phyloP scores from a whole-genome alignment of 2,329 filamentous ascomycete genomes.

The Apiospora arundinis region DNA sequence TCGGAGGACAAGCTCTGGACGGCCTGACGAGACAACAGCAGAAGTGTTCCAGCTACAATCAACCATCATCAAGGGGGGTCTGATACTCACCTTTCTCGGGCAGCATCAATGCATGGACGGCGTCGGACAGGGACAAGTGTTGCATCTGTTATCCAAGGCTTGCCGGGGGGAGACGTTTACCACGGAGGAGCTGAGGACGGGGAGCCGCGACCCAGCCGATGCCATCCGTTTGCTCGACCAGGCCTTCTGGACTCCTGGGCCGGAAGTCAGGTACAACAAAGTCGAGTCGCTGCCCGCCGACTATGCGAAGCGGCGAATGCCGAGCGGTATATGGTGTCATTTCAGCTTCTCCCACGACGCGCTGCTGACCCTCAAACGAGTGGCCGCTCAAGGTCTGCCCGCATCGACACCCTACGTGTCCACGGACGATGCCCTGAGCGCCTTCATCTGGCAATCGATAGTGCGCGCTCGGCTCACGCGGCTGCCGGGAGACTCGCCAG shows the following conservation, averaged over 20 bases:
- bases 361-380: not conserved
- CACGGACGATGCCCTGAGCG: constrained; percentile 59
- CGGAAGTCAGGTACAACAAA: not conserved
- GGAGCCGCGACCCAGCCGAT: not conserved
- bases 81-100: constrained; percentile 49
- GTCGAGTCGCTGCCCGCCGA: not conserved
- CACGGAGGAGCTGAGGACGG: not conserved
- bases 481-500: constrained; percentile 31
- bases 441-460: constrained; percentile 56
- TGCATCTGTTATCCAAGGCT: constrained; percentile 49
- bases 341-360: not conserved
- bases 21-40: not conserved
- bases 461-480: constrained; percentile 47
- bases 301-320: constrained; percentile 28
- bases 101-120: constrained; percentile 54
- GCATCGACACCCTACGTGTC: constrained; percentile 47
- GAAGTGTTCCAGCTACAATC: constrained; percentile 49
- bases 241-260: not conserved
- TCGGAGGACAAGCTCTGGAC: constrained; percentile 37
- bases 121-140: constrained; percentile 49
- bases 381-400: not conserved
- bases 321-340: constrained; percentile 21
- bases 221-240: not conserved
- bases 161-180: constrained; percentile 32
- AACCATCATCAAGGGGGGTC: constrained; percentile 50